A percentile compares a stretch with the other conserved stretches of the same genome.
Conservation (phyloP, 2,329 filamentous ascomycete species). For the Nectriaceae sp. region DNA sequence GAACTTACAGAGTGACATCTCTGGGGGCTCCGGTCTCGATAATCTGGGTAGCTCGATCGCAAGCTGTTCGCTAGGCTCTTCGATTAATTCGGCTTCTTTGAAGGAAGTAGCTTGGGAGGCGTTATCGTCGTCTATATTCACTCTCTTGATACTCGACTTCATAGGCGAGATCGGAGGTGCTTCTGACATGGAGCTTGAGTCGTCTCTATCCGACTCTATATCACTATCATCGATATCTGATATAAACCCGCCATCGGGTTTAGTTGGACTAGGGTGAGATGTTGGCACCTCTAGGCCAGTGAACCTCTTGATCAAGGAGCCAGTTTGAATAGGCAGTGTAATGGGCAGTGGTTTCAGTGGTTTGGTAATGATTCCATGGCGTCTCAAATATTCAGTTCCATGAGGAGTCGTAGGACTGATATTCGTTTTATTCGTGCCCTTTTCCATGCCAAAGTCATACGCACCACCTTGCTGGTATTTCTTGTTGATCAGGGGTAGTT, state of each 20-base stretch:
- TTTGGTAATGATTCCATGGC: conserved; percentile 46
- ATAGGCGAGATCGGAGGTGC: conserved; percentile 50
- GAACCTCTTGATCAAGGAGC: conserved; percentile 29
- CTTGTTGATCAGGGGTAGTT: conserved; percentile 55
- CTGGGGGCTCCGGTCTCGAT: conserved; percentile 49
- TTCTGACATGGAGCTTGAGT: conserved; percentile 52
- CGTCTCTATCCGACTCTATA: conserved; percentile 57
- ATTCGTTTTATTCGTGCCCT: conserved; percentile 31
- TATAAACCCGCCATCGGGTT: conserved; percentile 29
- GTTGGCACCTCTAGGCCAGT: conserved; percentile 26
- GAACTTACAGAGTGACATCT: conserved; percentile 54
- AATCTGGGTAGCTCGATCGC: conserved; percentile 52
- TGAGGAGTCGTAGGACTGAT: conserved; percentile 39
- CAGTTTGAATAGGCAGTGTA: conserved; percentile 20
- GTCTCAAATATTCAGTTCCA: conserved; percentile 50
- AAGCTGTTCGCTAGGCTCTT: conserved; percentile 49
- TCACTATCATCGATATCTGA: conserved; percentile 38
- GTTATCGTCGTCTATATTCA: conserved; percentile 52
- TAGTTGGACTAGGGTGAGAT: conserved; percentile 38
- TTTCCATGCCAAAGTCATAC: conserved; percentile 47
- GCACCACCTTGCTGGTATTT: conserved; percentile 60
- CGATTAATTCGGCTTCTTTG: conserved; percentile 48
- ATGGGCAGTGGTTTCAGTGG: conserved; percentile 33
- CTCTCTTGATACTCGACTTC: conserved; percentile 48
- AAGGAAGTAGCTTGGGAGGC: conserved; percentile 54